Conservation (phyloP, 768 basidiomycete genomes). For the Astraeus odoratus region DNA sequence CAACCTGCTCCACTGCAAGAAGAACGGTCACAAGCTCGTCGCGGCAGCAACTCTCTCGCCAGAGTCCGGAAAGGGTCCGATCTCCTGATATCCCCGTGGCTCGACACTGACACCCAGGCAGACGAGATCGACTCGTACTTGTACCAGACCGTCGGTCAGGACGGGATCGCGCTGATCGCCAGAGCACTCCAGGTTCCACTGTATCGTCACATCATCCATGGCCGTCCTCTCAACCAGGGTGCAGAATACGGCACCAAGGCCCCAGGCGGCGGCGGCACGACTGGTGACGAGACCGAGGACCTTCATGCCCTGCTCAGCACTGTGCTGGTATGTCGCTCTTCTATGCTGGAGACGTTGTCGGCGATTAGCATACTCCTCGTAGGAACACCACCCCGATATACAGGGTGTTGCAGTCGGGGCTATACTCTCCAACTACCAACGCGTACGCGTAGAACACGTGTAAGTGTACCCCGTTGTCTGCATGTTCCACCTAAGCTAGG, state of each 20-base stretch:
- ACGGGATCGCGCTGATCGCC: constrained; percentile 83
- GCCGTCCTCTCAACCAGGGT: constrained; percentile 72
- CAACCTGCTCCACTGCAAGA: constrained; percentile 83
- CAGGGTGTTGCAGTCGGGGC: constrained; percentile 91
- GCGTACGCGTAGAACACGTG: constrained; percentile 98
- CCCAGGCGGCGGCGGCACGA: constrained; percentile 42
- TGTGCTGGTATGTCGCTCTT: constrained; percentile 57
- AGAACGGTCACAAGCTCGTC: constrained; percentile 80
- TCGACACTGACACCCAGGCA: constrained; percentile 29
- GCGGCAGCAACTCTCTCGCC: constrained; percentile 89
- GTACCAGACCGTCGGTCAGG: constrained; percentile 98
- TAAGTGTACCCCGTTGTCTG: constrained; percentile 34
- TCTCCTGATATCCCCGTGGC: constrained; percentile 4
- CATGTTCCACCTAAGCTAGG: not conserved
- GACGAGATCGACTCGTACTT: constrained; percentile 98
- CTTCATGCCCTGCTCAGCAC: constrained; percentile 61
- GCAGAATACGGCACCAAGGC: constrained; percentile 77
- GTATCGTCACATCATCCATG: constrained; percentile 73
- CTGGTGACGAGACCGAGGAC: constrained; percentile 96
- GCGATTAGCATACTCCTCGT: not conserved
- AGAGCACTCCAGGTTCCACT: constrained; percentile 81
- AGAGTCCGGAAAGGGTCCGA: constrained; percentile 71
- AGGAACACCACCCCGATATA: constrained; percentile 75
- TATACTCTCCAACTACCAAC: constrained; percentile 95
- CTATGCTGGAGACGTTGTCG: constrained; percentile 2